Evolutionary conservation across 1,284 basidiomycete genomes (phyloP).

Genomic region (Hymenochaete sp.): DNA sequence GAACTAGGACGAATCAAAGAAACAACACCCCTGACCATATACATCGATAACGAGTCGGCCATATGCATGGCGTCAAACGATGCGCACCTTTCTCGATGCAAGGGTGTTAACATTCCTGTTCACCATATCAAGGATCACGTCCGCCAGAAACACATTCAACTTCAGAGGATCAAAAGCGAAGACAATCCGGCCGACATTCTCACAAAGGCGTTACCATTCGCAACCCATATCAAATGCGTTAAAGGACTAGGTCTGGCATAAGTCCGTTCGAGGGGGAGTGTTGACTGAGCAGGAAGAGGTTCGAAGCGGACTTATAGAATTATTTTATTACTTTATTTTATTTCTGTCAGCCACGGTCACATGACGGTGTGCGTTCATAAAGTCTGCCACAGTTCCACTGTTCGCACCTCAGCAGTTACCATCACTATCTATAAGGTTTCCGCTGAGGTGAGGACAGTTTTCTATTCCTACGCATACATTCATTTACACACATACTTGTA

Average conservation of each 20-base stretch:
- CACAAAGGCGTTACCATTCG: slow-evolving; percentile 4
- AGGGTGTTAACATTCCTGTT: slow-evolving; percentile 36
- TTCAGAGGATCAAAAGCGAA: slow-evolving; percentile 3
- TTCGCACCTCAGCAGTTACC: no score
- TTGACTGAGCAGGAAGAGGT: no score
- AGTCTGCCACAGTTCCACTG: no score
- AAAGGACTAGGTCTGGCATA: neutral
- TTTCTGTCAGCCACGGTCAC: no score
- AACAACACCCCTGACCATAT: neutral
- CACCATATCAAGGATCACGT: slow-evolving; percentile 32
- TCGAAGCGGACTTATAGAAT: no score
- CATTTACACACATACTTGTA: no score
- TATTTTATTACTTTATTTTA: neutral
- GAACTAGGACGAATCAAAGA: slow-evolving; percentile 2
- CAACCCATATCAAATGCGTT: neutral
- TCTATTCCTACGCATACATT: no score
- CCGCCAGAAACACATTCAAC: neutral
- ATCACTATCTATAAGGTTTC: no score
- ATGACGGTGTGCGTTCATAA: no score
- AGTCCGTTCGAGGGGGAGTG: no score
- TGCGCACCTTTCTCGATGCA: slow-evolving; percentile 26
- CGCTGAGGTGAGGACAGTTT: no score
- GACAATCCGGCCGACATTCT: slow-evolving; percentile 9
- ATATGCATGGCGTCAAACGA: slow-evolving; percentile 30
- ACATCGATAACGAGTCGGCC: slow-evolving; percentile 15